Percentiles rank a stretch among this genome's conserved stretches.
phyloP scores from a whole-genome alignment of 192 early-diverging fungal species.

The Gigaspora rosea region DNA sequence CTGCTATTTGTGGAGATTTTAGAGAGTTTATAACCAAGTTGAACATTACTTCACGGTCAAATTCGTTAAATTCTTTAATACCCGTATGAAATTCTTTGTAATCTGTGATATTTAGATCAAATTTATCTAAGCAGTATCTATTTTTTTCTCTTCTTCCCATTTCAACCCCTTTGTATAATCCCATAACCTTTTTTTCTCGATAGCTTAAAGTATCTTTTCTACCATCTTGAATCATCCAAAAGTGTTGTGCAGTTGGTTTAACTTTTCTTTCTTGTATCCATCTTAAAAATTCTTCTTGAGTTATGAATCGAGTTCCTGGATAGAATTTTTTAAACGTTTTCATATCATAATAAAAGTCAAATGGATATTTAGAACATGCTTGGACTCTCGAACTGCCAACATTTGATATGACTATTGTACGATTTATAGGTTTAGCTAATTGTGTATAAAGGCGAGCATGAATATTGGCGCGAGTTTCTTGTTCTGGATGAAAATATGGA shows the following conservation, averaged over 20 bases:
- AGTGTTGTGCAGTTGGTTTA: background rate
- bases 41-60: background rate
- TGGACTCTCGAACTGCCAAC: background rate
- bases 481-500: conserved; percentile 10
- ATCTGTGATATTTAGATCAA: background rate
- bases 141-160: background rate
- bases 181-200: background rate
- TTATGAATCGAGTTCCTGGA: conserved; percentile 2
- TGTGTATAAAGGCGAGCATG: background rate
- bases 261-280: conserved; percentile 6
- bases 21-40: background rate
- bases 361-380: background rate
- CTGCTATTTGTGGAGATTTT: background rate
- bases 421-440: background rate
- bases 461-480: background rate
- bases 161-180: background rate
- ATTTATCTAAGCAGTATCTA: background rate
- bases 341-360: conserved; percentile 23
- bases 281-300: background rate
- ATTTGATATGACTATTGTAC: background rate
- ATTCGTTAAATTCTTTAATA: background rate
- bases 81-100: conserved; percentile 15
- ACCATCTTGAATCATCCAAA: background rate
- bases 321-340: background rate
- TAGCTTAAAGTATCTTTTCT: background rate